These are phyloP conservation scores for Phallus indusiatus DNA, from an alignment of 768 basidiomycete species.

Conservation along the genomic window DNA sequence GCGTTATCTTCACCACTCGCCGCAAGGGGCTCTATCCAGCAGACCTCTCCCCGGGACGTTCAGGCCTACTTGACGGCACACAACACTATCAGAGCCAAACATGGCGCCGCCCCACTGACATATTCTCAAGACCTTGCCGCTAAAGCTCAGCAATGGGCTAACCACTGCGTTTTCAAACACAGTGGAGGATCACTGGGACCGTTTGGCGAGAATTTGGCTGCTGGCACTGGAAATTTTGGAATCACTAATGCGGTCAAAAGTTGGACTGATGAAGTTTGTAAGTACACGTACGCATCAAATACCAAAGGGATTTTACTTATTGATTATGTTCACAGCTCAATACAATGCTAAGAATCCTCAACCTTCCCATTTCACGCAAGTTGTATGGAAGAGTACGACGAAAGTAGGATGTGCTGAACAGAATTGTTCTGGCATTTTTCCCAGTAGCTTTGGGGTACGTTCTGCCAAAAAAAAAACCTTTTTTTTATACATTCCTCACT, in stretches of 20 bases:
- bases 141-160: conserved; percentile 64
- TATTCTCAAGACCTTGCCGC: conserved; percentile 54
- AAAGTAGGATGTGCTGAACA: conserved; percentile 56
- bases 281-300: too few species aligned
- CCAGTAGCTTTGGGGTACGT: conserved; percentile 42
- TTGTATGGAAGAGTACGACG: conserved; percentile 62
- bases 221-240: conserved; percentile 50
- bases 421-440: conserved; percentile 50
- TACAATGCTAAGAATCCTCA: conserved; percentile 40
- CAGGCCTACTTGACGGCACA: conserved; percentile 47
- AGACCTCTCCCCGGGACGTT: conserved; percentile 38
- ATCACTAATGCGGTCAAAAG: conserved; percentile 41
- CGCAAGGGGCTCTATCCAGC: too few species aligned
- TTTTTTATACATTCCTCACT: background rate
- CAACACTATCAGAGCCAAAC: conserved; percentile 51
- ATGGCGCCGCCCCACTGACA: conserved; percentile 54
- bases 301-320: background rate
- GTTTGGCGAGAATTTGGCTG: conserved; percentile 68
- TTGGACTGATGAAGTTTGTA: conserved; percentile 64
- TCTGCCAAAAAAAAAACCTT: conserved; percentile 6
- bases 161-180: conserved; percentile 58
- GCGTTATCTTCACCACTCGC: too few species aligned
- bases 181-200: conserved; percentile 56
- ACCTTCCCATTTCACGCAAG: conserved; percentile 67
- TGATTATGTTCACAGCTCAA: background rate